phyloP scores from a whole-genome alignment of 768 basidiomycete species.

The Chalciporus chontae region DNA sequence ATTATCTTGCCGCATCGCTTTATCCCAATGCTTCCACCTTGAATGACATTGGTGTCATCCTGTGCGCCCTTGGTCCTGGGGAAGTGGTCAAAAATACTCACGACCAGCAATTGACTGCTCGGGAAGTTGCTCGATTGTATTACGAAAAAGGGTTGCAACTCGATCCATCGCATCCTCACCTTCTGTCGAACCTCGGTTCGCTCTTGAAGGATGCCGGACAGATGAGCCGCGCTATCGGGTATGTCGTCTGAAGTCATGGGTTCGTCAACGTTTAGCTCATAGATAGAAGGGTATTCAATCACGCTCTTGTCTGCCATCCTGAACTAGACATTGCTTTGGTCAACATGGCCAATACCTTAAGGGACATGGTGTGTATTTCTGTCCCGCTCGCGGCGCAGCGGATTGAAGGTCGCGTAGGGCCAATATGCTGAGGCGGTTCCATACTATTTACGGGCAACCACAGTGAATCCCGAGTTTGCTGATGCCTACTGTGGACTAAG shows the following conservation, averaged over 20 bases:
- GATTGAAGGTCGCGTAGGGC: slow-evolving; percentile 26
- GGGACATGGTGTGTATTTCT: slow-evolving; percentile 37
- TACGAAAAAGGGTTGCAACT: slow-evolving; percentile 43
- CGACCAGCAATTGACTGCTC: slow-evolving; percentile 24
- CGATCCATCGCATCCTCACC: slow-evolving; percentile 45
- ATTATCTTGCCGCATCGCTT: slow-evolving; percentile 45
- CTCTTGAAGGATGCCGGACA: slow-evolving; percentile 48
- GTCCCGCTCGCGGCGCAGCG: not conserved
- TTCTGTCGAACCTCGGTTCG: slow-evolving; percentile 49
- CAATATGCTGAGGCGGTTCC: slow-evolving; percentile 41
- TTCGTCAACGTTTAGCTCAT: not conserved
- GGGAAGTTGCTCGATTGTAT: slow-evolving; percentile 40
- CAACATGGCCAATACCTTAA: slow-evolving; percentile 49
- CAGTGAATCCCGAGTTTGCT: slow-evolving; percentile 39
- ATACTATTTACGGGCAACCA: slow-evolving; percentile 44
- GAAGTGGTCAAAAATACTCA: slow-evolving; percentile 19
- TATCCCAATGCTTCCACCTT: slow-evolving; percentile 43
- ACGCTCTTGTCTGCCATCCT: slow-evolving; percentile 39
- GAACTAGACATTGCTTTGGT: slow-evolving; percentile 50
- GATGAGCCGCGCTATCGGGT: slow-evolving; percentile 40
- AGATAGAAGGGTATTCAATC: slow-evolving; percentile 35
- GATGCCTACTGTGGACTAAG: slow-evolving; percentile 49
- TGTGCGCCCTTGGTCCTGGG: slow-evolving; percentile 33
- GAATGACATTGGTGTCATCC: slow-evolving; percentile 49
- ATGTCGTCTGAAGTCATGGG: slow-evolving; percentile 6